A percentile compares a stretch with the other conserved stretches of the same genome.
Conservation (phyloP, 139 green algal species). For the Coccomyxa sp. region DNA sequence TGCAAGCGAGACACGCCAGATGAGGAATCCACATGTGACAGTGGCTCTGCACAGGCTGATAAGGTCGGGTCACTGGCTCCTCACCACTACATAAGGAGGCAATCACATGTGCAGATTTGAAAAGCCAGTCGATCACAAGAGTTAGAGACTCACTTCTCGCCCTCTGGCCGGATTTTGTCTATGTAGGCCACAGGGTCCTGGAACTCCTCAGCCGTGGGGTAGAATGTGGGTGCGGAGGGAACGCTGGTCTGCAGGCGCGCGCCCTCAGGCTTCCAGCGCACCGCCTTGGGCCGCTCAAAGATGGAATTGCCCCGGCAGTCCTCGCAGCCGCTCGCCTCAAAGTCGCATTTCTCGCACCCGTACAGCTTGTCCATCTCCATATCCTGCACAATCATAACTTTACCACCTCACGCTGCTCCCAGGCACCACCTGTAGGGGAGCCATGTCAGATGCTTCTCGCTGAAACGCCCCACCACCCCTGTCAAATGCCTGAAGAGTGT, state of each 20-base stretch:
- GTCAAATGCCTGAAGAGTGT: not conserved
- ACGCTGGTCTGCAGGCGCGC: constrained; percentile 21
- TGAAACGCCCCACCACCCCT: not conserved
- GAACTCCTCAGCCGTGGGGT: constrained; percentile 40
- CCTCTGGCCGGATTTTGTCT: constrained; percentile 38
- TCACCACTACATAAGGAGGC: not conserved
- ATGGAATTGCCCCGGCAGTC: constrained; percentile 13
- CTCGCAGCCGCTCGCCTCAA: constrained; percentile 16
- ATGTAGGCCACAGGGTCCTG: constrained; percentile 48
- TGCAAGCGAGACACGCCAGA: no score
- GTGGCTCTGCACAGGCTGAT: not conserved
- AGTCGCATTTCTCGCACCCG: constrained; percentile 50
- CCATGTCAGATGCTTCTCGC: not conserved
- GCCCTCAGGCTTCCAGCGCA: constrained; percentile 20
- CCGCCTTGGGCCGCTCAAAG: constrained; percentile 13
- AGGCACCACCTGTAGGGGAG: not conserved
- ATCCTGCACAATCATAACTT: not conserved
- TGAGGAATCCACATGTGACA: not conserved
- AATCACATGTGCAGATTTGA: not conserved
- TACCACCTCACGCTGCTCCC: not conserved
- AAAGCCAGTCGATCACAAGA: no score
- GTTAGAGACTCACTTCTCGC: constrained; percentile 14
- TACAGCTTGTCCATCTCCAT: constrained; percentile 33
- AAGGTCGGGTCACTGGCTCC: not conserved
- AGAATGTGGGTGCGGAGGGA: constrained; percentile 31